Evolutionary conservation across 306 rosid genomes (phyloP).

Genomic region (Sicyos baderoa): DNA sequence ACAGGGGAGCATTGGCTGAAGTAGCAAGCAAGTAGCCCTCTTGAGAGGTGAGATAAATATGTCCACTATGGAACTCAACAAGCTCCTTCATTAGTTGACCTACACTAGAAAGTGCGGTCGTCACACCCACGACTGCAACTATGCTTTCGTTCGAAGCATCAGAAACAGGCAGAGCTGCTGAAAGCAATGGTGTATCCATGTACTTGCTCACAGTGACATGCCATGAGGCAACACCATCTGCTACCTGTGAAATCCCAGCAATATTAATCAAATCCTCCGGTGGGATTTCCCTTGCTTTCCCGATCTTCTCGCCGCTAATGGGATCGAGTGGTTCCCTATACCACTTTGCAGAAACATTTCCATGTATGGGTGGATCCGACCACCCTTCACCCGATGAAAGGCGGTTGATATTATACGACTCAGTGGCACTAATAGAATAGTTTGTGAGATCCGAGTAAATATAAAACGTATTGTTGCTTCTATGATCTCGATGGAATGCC

Average conservation of each 20-base stretch:
- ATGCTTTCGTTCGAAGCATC: conserved; percentile 71
- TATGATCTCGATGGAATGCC: conserved; percentile 85
- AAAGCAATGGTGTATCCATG: conserved; percentile 85
- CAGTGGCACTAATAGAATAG: conserved; percentile 60
- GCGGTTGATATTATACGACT: conserved; percentile 26
- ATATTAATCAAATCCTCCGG: conserved; percentile 84
- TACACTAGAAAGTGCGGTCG: conserved; percentile 84
- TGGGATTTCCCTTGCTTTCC: conserved; percentile 73
- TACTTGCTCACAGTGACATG: conserved; percentile 94
- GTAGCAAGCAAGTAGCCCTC: conserved; percentile 89
- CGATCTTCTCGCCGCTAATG: conserved; percentile 68
- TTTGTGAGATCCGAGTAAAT: conserved; percentile 81
- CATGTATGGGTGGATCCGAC: conserved; percentile 55
- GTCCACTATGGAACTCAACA: conserved; percentile 83
- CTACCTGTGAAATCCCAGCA: conserved; percentile 79
- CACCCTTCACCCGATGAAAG: conserved; percentile 44
- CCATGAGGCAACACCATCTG: conserved; percentile 96
- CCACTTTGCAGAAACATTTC: conserved; percentile 81
- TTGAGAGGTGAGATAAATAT: conserved; percentile 83
- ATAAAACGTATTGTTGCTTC: conserved; percentile 76
- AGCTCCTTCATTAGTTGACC: conserved; percentile 94
- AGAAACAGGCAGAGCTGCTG: conserved; percentile 93
- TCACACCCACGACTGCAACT: conserved; percentile 95
- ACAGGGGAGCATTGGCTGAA: conserved; percentile 69
- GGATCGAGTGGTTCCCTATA: conserved; percentile 92